Evolutionary conservation across 805 yeast genomes (phyloP).

Genomic region (Nakazawaea sp.): DNA sequence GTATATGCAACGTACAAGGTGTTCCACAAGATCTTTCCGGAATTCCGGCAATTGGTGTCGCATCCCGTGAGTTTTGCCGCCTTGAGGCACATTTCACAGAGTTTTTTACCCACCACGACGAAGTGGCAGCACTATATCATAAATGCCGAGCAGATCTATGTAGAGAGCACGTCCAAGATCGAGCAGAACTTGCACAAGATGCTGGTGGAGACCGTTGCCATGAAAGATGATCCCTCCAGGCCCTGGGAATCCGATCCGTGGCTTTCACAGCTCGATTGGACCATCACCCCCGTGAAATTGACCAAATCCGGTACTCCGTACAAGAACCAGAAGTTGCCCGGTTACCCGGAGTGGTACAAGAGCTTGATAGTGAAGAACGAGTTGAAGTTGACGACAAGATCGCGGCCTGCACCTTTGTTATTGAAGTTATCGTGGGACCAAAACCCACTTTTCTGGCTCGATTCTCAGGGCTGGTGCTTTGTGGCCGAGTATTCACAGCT

Average conservation of each 20-base stretch:
- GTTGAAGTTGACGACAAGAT: slow-evolving; percentile 57
- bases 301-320: slow-evolving; percentile 65
- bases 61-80: slow-evolving; percentile 96
- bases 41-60: slow-evolving; percentile 62
- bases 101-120: slow-evolving; percentile 70
- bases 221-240: slow-evolving; percentile 34
- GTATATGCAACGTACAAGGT: slow-evolving; percentile 71
- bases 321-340: slow-evolving; percentile 76
- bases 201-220: slow-evolving; percentile 50
- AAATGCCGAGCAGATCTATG: slow-evolving; percentile 61
- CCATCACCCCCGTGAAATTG: slow-evolving; percentile 46
- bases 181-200: slow-evolving; percentile 50
- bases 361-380: slow-evolving; percentile 34
- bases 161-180: slow-evolving; percentile 48
- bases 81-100: slow-evolving; percentile 61
- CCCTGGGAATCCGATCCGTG: slow-evolving; percentile 67
- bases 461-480: slow-evolving; percentile 84
- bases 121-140: slow-evolving; percentile 71
- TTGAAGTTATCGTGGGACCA: slow-evolving; percentile 81
- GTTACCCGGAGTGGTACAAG: slow-evolving; percentile 92
- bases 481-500: slow-evolving; percentile 40
- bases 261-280: slow-evolving; percentile 90
- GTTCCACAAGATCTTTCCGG: slow-evolving; percentile 61
- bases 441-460: slow-evolving; percentile 76
- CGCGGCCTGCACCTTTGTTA: slow-evolving; percentile 71